Base-by-base conservation (phyloP, 495 filamentous ascomycete species). In the Chaetomium cochliodes region DNA sequence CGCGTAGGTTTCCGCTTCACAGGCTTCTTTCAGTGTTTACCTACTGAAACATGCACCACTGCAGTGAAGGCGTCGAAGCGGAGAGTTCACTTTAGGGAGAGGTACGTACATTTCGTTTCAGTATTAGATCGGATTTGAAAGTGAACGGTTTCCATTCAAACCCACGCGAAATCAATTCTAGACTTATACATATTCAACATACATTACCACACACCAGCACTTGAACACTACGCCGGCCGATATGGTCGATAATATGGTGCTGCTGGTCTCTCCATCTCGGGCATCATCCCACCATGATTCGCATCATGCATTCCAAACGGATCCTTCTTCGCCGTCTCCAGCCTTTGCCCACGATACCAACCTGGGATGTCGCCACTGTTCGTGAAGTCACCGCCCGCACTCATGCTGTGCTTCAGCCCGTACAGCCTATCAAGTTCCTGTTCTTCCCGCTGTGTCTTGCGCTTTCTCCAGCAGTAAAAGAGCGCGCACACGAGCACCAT, bases 271-370 rank as follows among this genome's bases (percentile, higher is more conserved):
- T 50, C 55, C 66, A 63, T 37, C 11, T 68, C 63, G 16, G 58
- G 7, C 25, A 28, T 30, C 6, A 18, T 44, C 23, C 50, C 53
- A 20, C 53, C 60, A 41, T 15, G n/a, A n/a, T 9, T 46, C 56
- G 12, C 18, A 18, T 20, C 37, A 18, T 33, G 12, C 3, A 7
- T 37, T 3, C 30, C 30, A 49, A 61, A 60, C 28, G 59, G 66
- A 41, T 68, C 62, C 37, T 52, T 39, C 42, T 55, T 58, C 28
- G 72, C 67, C 53, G 68, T 64, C 46, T 52, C 25, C 37, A 58
- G 63, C 46, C 66, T 53, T 46, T 71, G 66, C 4, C 73, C 71
- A n/a, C 72, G 72, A 63, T 74, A 72, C 73, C 73, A 75, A 0
- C 73, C 72, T 1, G 73, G 72, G 18, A 74, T 72, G 20, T 71